Evolutionary conservation across 2,329 filamentous ascomycete genomes (phyloP), one percentile per base, ranked within the genome.

Genomic region (Nothopassalora personata): DNA sequence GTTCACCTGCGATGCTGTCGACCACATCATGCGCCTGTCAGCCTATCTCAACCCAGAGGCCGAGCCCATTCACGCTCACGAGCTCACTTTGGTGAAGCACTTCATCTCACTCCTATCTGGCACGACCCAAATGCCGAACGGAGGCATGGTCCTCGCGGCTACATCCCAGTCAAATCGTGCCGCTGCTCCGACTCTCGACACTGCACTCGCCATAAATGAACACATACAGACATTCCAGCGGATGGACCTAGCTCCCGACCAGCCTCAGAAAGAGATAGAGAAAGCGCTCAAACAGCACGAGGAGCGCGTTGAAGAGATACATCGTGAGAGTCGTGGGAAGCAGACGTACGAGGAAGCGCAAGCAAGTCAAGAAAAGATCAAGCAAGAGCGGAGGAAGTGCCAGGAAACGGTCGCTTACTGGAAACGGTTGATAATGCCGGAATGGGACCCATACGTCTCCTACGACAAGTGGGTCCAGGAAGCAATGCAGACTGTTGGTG

Each of bases 41-140:
- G 84, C 83, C 48, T 99, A 97, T 79, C 84, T 87, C 64, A 83
- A 83, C 63, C 79, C 87, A 1, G 79, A 88, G 27, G 88, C 84
- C 68, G 83, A 90, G 62, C 80, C 80, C 13, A 88, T 99, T 63
- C 94, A 99, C 78, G 83, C 91, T 30, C 90, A 96, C 75, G 89
- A 97, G 69, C 81, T 99, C 31, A 80, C 83, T 27, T 80, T 97
- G 23, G 80, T 96, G 54, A 82, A 85, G 57, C 83, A 89, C 65
- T 96, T 96, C 74, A 75, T 88, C 60, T 85, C 88, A 54, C 83
- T 88, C 58, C 81, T 97, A 30, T 82, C 83, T 30, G 87, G 88
- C 59, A 71, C 76, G 74, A 33, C 65, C 5, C 59, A 73, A 0
- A 73, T 86, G 36, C 76, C 83, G 54, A 93, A 93, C 72, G 93